These are phyloP conservation scores for Ophiostoma piceae DNA, from an alignment of 2,329 filamentous ascomycete species.

Conservation along the genomic window DNA sequence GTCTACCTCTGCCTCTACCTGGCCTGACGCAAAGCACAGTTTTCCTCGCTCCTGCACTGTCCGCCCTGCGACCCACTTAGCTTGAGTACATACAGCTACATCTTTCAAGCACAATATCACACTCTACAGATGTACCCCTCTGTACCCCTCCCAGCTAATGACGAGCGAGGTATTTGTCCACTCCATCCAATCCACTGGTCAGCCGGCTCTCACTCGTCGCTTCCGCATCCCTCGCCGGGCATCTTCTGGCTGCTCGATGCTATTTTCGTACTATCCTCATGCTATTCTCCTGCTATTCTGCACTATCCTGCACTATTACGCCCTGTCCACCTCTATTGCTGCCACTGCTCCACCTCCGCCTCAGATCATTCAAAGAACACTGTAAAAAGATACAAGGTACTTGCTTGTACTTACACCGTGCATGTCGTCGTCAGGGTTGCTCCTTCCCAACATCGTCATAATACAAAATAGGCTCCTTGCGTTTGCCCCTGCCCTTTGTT, in stretches of 20 bases:
- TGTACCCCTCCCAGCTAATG: slow-evolving; percentile 25
- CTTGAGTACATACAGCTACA: neutral
- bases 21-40: neutral
- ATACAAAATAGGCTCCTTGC: slow-evolving; percentile 18
- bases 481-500: slow-evolving; percentile 15
- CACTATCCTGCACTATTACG: slow-evolving; percentile 3
- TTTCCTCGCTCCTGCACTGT: slow-evolving; percentile 8
- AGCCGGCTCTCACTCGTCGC: slow-evolving; percentile 19
- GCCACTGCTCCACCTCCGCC: slow-evolving; percentile 15
- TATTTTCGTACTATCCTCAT: slow-evolving; percentile 9
- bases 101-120: no score
- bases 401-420: slow-evolving; percentile 17
- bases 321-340: neutral
- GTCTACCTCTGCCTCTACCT: neutral
- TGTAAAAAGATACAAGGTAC: neutral
- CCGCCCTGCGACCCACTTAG: slow-evolving; percentile 2
- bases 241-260: neutral
- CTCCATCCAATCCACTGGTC: slow-evolving; percentile 15
- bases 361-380: slow-evolving; percentile 1
- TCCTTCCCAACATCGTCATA: slow-evolving; percentile 20
- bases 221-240: slow-evolving; percentile 4
- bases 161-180: slow-evolving; percentile 26
- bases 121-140: neutral
- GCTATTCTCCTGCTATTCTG: slow-evolving; percentile 22
- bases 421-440: slow-evolving; percentile 18